phyloP scores from a whole-genome alignment of 495 filamentous ascomycete genomes.

The Staphylotrichum longicolle region DNA sequence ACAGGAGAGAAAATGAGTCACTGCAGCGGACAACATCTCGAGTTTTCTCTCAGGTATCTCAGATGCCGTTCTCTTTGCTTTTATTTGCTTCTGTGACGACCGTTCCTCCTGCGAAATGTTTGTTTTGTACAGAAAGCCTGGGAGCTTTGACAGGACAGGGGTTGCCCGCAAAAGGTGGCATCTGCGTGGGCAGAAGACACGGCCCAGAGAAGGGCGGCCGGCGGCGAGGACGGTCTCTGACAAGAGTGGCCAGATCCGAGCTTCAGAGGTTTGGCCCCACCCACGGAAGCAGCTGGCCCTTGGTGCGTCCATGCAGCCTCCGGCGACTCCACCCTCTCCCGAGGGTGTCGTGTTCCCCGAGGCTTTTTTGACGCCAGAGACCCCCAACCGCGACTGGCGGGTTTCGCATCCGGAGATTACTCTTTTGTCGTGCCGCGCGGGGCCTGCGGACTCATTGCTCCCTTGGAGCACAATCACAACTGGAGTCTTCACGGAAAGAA shows the following conservation, averaged over 20 bases:
- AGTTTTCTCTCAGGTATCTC: too few species aligned
- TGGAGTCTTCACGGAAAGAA: too few species aligned
- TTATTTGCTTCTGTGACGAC: too few species aligned
- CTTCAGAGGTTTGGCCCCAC: constrained; percentile 6
- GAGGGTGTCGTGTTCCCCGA: constrained; percentile 14
- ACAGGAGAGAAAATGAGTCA: too few species aligned
- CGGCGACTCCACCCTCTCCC: constrained; percentile 15
- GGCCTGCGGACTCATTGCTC: not conserved
- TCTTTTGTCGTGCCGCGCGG: not conserved
- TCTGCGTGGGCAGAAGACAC: too few species aligned
- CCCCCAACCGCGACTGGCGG: constrained; percentile 3
- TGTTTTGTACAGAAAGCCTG: too few species aligned
- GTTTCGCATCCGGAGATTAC: constrained; percentile 15
- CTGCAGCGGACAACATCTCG: too few species aligned
- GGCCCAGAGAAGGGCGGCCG: not conserved
- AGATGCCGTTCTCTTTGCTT: too few species aligned
- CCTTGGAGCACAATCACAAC: not conserved
- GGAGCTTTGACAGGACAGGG: too few species aligned
- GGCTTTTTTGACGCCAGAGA: not conserved
- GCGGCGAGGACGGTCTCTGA: not conserved
- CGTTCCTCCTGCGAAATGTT: too few species aligned
- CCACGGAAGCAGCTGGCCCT: constrained; percentile 12
- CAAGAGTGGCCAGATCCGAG: constrained; percentile 5
- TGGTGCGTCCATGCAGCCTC: constrained; percentile 5
- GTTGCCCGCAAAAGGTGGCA: too few species aligned